Base-by-base conservation (phyloP, 495 filamentous ascomycete genomes). In the Hypoxylon intermedium region DNA sequence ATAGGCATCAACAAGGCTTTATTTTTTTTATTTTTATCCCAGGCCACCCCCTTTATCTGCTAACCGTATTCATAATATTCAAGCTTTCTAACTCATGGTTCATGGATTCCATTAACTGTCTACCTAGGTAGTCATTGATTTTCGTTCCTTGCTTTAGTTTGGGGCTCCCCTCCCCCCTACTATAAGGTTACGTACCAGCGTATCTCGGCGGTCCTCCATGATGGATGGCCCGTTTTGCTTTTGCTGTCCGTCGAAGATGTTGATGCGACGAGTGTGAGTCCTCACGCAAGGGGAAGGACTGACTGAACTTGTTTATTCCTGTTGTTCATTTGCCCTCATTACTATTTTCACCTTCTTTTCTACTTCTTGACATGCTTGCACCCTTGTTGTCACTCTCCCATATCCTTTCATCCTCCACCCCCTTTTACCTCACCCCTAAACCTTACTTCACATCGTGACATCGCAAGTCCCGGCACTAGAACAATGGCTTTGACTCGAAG, bases 131-230 rank as follows among this genome's bases (percentile, higher is more conserved):
- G n/a, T n/a, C n/a, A n/a, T n/a, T n/a, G n/a, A n/a, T n/a, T n/a
- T n/a, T n/a, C n/a, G n/a, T n/a, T n/a, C n/a, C n/a, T n/a, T n/a
- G n/a, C n/a, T n/a, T n/a, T n/a, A n/a, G n/a, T n/a, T 45, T 59
- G 15, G 15, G 37, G 43, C 19, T 50, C 7, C 37, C 34, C 4
- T 15, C 1, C n/a, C 15, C 30, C 44, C 20, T 49, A 28, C 15
- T 55, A 54, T 55, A 65, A 65, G 45, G 61, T 65, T 65, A 41
- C 45, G 23, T 55, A 59, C 48, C 37, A 38, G 60, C 60, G 59
- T 55, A 59, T 41, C 16, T 64, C 37, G 53, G 42, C 41, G 24
- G 37, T n/a, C n/a, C 34, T 3, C 43, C 21, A 13, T 36, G 20
- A 26, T 54, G 41, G 12, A 46, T 13, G 7, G 37, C 37, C 3